A percentile compares a stretch with the other conserved stretches of the same genome.
These are phyloP conservation scores for Lentinus brumalis DNA, from an alignment of 768 basidiomycete genomes.

Conservation along the genomic window DNA sequence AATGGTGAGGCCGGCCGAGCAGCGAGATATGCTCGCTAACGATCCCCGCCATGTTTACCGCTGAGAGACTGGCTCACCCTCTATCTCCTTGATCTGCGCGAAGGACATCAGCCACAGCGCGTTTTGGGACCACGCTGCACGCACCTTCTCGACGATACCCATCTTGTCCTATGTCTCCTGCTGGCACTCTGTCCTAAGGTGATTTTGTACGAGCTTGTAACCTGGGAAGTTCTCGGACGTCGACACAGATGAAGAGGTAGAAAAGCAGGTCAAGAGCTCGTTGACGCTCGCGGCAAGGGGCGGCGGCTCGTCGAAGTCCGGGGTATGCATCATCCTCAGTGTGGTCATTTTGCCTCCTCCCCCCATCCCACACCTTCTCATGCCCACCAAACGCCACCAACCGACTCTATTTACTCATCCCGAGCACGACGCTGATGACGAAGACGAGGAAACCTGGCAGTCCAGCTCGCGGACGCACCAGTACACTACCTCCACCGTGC, in stretches of 20 bases:
- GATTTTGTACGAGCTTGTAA: not conserved
- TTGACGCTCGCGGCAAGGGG: not conserved
- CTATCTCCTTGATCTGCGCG: conserved; percentile 88
- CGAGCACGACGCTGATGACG: conserved; percentile 54
- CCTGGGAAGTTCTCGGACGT: not conserved
- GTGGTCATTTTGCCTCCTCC: not conserved
- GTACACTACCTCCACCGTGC: conserved; percentile 24
- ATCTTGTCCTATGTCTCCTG: not conserved
- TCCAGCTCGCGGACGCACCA: conserved; percentile 25
- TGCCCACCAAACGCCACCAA: conserved; percentile 55
- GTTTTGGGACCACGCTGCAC: not conserved
- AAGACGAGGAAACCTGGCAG: conserved; percentile 51
- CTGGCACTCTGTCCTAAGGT: not conserved
- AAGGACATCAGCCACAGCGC: conserved; percentile 3
- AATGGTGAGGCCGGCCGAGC: too few species aligned
- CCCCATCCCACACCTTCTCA: conserved; percentile 6
- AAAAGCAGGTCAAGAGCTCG: not conserved
- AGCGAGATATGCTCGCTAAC: too few species aligned
- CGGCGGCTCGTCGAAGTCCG: not conserved
- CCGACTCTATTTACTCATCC: conserved; percentile 71
- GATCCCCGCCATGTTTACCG: too few species aligned
- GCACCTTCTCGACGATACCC: conserved; percentile 17
- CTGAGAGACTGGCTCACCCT: conserved; percentile 58
- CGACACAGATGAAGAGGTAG: too few species aligned
- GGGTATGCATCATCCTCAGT: conserved; percentile 3